Evolutionary conservation across 352 stramenopile genomes (phyloP).

Genomic region (Phytophthora hibernalis): DNA sequence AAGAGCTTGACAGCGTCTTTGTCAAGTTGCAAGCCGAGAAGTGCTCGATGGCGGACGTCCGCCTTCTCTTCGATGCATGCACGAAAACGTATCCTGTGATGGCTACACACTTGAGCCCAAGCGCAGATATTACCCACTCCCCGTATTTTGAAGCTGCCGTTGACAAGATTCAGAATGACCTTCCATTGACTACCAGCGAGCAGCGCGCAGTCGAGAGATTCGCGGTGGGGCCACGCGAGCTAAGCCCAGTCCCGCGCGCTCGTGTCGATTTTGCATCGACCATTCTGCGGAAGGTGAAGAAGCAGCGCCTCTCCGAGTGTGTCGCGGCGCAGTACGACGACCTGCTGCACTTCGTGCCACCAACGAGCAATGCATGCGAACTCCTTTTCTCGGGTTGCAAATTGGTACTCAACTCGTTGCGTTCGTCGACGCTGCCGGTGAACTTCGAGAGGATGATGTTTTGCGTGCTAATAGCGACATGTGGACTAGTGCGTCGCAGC

Average conservation of each 20-base stretch:
- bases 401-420: not conserved
- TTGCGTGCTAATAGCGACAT: slow-evolving; percentile 5
- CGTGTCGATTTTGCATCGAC: slow-evolving; percentile 8
- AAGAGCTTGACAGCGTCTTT: not conserved
- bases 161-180: slow-evolving; percentile 10
- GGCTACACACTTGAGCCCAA: not conserved
- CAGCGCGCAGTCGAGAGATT: slow-evolving; percentile 1
- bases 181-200: not conserved
- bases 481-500: not conserved
- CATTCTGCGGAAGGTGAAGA: slow-evolving; percentile 3
- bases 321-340: not conserved
- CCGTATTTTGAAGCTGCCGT: slow-evolving; percentile 1
- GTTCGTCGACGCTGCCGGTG: not conserved
- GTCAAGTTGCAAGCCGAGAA: slow-evolving; percentile 2
- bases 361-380: slow-evolving; percentile 18
- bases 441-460: not conserved
- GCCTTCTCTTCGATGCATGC: not conserved
- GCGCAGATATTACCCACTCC: not conserved
- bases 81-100: not conserved
- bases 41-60: not conserved
- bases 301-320: not conserved
- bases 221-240: slow-evolving; percentile 1
- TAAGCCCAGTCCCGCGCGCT: not conserved
- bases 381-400: slow-evolving; percentile 2
- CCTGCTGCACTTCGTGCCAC: not conserved